A percentile compares a stretch with the other conserved stretches of the same genome.
Evolutionary conservation across 352 stramenopile genomes (phyloP).

Genomic region (Phytophthora pluvialis): DNA sequence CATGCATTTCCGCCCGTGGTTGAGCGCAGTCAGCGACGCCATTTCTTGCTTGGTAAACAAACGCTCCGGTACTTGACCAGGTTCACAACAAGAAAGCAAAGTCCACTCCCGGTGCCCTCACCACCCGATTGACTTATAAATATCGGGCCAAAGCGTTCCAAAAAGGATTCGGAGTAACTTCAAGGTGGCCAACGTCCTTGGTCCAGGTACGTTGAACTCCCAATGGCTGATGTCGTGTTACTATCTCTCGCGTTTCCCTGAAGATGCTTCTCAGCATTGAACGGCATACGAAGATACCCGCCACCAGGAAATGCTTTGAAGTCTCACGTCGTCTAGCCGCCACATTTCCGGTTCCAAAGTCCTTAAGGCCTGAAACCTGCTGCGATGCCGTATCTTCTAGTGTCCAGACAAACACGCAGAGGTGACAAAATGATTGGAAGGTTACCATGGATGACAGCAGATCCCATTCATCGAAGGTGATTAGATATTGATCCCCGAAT

Average conservation of each 20-base stretch:
- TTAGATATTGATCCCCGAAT: too few species aligned
- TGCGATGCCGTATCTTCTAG: not conserved
- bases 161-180: not conserved
- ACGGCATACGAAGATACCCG: not conserved
- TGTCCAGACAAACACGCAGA: not conserved
- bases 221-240: not conserved
- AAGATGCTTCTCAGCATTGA: not conserved
- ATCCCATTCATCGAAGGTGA: too few species aligned
- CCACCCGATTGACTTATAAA: not conserved
- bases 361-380: not conserved
- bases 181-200: not conserved
- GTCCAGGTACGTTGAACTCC: not conserved
- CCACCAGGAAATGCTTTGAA: not conserved
- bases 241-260: not conserved
- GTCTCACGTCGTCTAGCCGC: not conserved
- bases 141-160: not conserved
- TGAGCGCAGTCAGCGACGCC: constrained; percentile 15
- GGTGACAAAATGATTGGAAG: too few species aligned
- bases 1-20: constrained; percentile 30
- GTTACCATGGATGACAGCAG: too few species aligned
- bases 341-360: not conserved
- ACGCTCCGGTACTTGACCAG: not conserved
- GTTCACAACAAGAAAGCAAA: not conserved
- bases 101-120: not conserved
- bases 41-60: constrained; percentile 4